Conservation (phyloP, 306 rosid species). For the Vigna mungo region DNA sequence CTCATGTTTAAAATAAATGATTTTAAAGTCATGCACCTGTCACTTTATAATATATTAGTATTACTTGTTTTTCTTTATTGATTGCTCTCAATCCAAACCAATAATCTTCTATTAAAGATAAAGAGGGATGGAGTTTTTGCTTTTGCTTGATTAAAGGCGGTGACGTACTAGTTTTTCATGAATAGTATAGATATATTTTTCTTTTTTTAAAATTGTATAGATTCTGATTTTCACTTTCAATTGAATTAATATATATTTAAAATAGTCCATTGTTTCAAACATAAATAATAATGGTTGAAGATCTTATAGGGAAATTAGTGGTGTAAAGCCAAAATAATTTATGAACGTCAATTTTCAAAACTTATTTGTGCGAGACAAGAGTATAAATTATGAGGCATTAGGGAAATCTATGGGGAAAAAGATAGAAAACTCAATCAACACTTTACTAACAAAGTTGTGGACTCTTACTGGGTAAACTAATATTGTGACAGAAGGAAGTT, state of each 20-base stretch:
- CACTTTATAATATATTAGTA: constrained; percentile 28
- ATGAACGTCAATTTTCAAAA: too few relatives aligned
- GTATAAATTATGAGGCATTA: neutral
- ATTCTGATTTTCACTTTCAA: constrained; percentile 8
- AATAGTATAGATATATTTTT: neutral
- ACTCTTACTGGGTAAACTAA: too few relatives aligned
- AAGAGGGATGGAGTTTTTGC: constrained; percentile 38
- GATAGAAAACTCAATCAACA: too few relatives aligned
- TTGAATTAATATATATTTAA: neutral
- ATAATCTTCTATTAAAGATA: constrained; percentile 40
- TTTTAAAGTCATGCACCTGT: constrained; percentile 36
- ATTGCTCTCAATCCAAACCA: constrained; percentile 48
- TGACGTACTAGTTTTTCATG: constrained; percentile 29
- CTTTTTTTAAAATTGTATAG: neutral
- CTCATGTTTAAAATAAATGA: constrained; percentile 15
- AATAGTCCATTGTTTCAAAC: constrained; percentile 6
- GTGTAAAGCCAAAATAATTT: too few relatives aligned
- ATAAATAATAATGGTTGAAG: neutral
- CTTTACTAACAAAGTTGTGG: too few relatives aligned
- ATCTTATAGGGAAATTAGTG: neutral
- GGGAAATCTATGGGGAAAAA: too few relatives aligned
- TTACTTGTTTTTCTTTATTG: constrained; percentile 30
- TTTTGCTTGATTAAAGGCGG: constrained; percentile 39
- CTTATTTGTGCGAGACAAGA: neutral
- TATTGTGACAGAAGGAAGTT: too few relatives aligned